Evolutionary conservation across 257 asterid genomes (phyloP).

Genomic region (Primulina tabacum): DNA sequence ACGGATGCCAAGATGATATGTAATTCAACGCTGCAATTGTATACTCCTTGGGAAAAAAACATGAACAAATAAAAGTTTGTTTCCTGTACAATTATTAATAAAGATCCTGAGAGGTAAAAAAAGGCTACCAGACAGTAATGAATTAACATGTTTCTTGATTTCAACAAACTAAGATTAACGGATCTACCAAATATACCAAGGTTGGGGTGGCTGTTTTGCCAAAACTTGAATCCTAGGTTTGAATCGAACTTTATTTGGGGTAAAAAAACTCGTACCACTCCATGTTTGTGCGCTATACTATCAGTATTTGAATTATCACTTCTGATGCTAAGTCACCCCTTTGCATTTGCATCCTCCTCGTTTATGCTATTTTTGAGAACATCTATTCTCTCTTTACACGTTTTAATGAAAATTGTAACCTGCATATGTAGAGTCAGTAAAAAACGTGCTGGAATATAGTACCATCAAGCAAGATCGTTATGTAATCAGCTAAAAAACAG

Average conservation of each 20-base stretch:
- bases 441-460: constrained; percentile 7
- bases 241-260: neutral
- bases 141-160: constrained; percentile 18
- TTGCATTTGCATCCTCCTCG: constrained; percentile 70
- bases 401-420: constrained; percentile 80
- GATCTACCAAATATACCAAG: neutral
- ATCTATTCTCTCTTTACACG: constrained; percentile 94
- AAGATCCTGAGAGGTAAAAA: neutral
- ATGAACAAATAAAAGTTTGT: too few species aligned
- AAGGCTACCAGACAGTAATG: neutral
- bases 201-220: neutral
- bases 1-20: neutral
- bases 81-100: constrained; percentile 4
- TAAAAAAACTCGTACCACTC: constrained; percentile 56
- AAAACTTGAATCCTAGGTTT: neutral
- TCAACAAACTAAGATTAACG: constrained; percentile 9
- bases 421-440: constrained; percentile 30
- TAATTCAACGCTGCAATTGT: constrained; percentile 4
- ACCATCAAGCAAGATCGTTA: neutral
- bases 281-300: constrained; percentile 91
- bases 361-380: constrained; percentile 67
- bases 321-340: constrained; percentile 83
- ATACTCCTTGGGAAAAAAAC: neutral
- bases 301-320: constrained; percentile 60
- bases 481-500: neutral